Evolutionary conservation across 305 asterid species (phyloP).

Genomic region (Fraxinus paxiana): DNA sequence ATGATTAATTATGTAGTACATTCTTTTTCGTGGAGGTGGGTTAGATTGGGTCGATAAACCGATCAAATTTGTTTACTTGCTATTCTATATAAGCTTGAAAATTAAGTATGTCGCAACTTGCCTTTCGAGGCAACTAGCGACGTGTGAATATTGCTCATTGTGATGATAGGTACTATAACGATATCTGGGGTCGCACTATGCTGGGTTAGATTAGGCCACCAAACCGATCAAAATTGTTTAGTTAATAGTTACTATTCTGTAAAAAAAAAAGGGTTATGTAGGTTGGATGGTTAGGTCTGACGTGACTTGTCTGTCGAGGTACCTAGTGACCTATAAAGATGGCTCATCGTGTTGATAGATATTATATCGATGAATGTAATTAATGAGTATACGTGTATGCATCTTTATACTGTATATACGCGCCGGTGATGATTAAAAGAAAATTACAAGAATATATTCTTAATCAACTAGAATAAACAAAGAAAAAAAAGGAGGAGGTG

Average conservation of each 20-base stretch:
- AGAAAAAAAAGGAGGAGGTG: neutral
- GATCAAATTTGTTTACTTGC: neutral
- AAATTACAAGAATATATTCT: neutral
- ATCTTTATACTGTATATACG: neutral
- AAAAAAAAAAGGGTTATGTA: neutral
- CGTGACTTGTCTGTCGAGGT: neutral
- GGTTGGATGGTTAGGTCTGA: neutral
- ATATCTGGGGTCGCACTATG: neutral
- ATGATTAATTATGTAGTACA: conserved; percentile 40
- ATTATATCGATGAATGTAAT: neutral
- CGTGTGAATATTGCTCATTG: neutral
- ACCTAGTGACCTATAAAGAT: neutral
- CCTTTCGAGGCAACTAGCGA: neutral
- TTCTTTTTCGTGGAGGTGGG: conserved; percentile 25
- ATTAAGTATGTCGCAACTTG: neutral
- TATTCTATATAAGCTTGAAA: neutral
- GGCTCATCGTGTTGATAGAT: neutral
- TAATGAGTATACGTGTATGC: neutral
- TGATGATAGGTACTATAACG: neutral
- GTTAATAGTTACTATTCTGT: neutral
- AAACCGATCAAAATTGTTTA: neutral
- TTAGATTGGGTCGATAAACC: neutral
- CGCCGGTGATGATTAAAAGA: neutral
- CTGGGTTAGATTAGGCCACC: neutral
- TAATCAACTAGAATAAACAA: neutral